Percentiles rank a stretch among this genome's conserved stretches.
phyloP scores from a whole-genome alignment of 768 basidiomycete species.

The Rhizopogon vinicolor region DNA sequence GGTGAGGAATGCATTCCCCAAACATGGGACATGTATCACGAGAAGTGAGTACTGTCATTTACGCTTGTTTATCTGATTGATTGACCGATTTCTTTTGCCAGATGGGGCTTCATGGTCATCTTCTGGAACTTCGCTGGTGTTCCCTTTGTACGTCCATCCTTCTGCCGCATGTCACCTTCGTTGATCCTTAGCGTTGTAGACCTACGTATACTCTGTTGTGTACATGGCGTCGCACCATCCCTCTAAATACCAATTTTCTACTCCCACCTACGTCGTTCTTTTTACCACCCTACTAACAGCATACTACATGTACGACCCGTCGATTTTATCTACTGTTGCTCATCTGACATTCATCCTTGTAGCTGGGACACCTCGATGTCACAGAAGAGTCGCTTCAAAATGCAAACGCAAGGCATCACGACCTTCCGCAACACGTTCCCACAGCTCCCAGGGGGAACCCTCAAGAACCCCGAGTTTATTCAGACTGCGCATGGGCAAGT shows the following conservation, averaged over 20 bases:
- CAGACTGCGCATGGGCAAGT: conserved; percentile 89
- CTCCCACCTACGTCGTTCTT: conserved; percentile 64
- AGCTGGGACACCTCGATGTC: conserved; percentile 95
- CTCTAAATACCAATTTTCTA: conserved; percentile 81
- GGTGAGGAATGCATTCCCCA: conserved; percentile 95
- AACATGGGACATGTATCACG: conserved; percentile 99
- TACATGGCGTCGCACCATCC: conserved; percentile 98
- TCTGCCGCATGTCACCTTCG: not conserved
- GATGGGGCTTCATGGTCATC: conserved; percentile 96
- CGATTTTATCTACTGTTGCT: not conserved
- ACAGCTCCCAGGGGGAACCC: conserved; percentile 75
- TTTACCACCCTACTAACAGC: conserved; percentile 75
- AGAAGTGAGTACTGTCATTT: conserved; percentile 55
- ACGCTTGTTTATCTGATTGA: not conserved
- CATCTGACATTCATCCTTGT: conserved; percentile 1
- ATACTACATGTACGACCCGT: conserved; percentile 64
- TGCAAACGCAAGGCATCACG: conserved; percentile 89
- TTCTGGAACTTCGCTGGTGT: conserved; percentile 98
- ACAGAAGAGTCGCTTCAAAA: conserved; percentile 97
- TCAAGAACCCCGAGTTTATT: conserved; percentile 86
- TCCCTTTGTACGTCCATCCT: conserved; percentile 66
- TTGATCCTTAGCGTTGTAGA: conserved; percentile 37
- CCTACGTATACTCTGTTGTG: conserved; percentile 95
- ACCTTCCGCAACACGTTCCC: conserved; percentile 91
- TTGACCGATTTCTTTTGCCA: conserved; percentile 15